A percentile compares a stretch with the other conserved stretches of the same genome.
phyloP scores from a whole-genome alignment of 495 filamentous ascomycete species.

The Aspergillus campestris region DNA sequence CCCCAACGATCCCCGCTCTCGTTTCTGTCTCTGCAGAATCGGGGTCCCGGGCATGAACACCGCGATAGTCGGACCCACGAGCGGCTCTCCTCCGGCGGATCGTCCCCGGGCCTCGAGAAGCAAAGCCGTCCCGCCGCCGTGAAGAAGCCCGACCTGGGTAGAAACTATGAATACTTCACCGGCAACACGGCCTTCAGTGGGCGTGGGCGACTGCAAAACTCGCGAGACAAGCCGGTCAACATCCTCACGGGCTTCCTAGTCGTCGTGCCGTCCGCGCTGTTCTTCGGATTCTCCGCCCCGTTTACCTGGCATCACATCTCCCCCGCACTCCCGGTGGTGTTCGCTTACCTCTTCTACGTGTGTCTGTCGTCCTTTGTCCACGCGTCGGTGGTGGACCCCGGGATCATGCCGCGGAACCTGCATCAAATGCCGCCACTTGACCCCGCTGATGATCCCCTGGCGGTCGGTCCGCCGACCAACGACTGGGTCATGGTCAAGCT shows the following conservation, averaged over 20 bases:
- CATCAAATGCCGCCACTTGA: constrained; percentile 52
- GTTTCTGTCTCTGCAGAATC: constrained; percentile 53
- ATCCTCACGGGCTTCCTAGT: constrained; percentile 76
- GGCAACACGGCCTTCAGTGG: constrained; percentile 88
- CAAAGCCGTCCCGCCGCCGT: constrained; percentile 6
- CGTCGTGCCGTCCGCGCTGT: constrained; percentile 66
- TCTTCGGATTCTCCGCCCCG: constrained; percentile 79
- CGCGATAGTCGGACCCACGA: constrained; percentile 58
- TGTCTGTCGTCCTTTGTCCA: constrained; percentile 91
- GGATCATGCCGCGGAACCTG: constrained; percentile 80
- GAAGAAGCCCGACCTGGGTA: constrained; percentile 38
- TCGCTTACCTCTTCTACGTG: constrained; percentile 82
- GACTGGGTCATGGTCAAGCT: constrained; percentile 88
- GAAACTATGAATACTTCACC: constrained; percentile 83
- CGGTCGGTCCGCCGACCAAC: constrained; percentile 73
- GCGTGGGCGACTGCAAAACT: constrained; percentile 80
- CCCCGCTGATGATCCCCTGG: constrained; percentile 63
- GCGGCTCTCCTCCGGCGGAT: constrained; percentile 65
- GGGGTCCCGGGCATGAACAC: constrained; percentile 32
- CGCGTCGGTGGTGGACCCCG: constrained; percentile 83
- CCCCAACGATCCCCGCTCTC: constrained; percentile 62
- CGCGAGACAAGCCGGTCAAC: constrained; percentile 83
- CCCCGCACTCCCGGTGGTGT: constrained; percentile 83
- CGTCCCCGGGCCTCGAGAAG: constrained; percentile 50
- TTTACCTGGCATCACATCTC: constrained; percentile 89